A percentile compares a stretch with the other conserved stretches of the same genome.
Conservation (phyloP, 2,329 filamentous ascomycete genomes). For the Venturia aucupariae region DNA sequence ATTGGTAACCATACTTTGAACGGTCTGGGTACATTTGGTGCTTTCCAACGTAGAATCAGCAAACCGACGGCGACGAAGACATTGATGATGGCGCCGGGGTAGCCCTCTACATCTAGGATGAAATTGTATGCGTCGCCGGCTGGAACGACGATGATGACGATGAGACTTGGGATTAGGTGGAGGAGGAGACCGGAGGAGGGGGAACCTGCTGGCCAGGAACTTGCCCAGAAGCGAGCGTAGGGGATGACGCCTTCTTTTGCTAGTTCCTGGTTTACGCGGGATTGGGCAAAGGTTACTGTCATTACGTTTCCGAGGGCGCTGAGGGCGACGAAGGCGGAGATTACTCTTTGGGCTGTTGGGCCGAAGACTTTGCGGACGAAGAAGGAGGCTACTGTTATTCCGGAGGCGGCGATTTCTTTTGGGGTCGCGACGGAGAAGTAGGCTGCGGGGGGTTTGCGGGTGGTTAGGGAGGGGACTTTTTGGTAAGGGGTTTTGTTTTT, state of each 20-base stretch:
- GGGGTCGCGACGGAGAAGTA: constrained; percentile 57
- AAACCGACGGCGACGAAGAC: constrained; percentile 28
- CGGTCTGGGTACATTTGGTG: constrained; percentile 26
- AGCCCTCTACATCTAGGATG: constrained; percentile 43
- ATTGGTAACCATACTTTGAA: constrained; percentile 31
- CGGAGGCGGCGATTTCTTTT: constrained; percentile 46
- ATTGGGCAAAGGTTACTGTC: constrained; percentile 50
- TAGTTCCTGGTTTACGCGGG: constrained; percentile 54
- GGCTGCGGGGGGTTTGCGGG: constrained; percentile 22
- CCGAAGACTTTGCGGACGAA: constrained; percentile 57
- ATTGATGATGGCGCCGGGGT: constrained; percentile 30
- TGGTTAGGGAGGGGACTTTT: too few relatives aligned
- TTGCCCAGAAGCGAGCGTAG: constrained; percentile 60
- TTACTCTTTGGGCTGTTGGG: constrained; percentile 37
- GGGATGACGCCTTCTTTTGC: constrained; percentile 62
- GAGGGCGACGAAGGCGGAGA: constrained; percentile 47
- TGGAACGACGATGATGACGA: constrained; percentile 58
- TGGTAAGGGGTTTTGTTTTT: too few relatives aligned
- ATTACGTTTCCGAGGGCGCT: constrained; percentile 55
- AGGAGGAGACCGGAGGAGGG: constrained; percentile 52
- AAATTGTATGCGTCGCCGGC: constrained; percentile 62
- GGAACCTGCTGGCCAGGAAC: constrained; percentile 50
- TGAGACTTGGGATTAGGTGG: constrained; percentile 56
- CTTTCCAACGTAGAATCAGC: constrained; percentile 29
- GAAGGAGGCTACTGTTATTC: constrained; percentile 50